Base-by-base conservation (phyloP, 768 basidiomycete species). In the Mycena latifolia region DNA sequence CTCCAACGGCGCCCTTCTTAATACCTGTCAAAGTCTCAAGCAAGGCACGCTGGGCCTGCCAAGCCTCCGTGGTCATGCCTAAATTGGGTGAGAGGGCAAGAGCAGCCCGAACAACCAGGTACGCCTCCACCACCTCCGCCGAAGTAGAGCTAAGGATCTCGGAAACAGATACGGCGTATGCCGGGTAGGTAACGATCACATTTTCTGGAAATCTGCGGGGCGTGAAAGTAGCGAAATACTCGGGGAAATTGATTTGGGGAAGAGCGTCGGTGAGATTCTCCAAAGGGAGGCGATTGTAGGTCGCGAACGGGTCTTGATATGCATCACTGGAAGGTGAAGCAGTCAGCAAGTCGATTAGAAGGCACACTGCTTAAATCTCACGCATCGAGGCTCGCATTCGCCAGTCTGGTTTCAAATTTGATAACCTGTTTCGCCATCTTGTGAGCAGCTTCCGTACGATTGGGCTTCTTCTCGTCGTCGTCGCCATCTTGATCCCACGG, bases 191-290 rank as follows among this genome's bases (percentile, higher is more conserved):
- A 66, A 98, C 80, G 72, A 98, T 90, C 64, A 97, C 88, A 46
- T 87, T 86, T 24, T 84, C 80, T 1, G 93, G 94, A 80, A 88
- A 94, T 45, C 82, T 81, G 33, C 94, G 88, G 24, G 94, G 91
- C 0, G 92, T 86, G 75, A 94, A 96, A 0, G 93, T 82, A 0
- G 97, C 86, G 63, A 98, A 90, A 77, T 98, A 99, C n/a, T 88
- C 84, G 1, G 87, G 82, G 77, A 97, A 94, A 68, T 92, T 83
- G 69, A 99, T 86, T 75, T 95, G 88, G 1, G 92, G 86, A 6
- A 98, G 79, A 1, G 86, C 79, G 20, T 83, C 80, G 29, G 89
- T 89, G 62, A 99, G 85, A 41, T 92, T 90, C 18, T 85, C 82
- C 59, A 95, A 81, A 3, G 86, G 81, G 45, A 86, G 83, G 8